phyloP scores from a whole-genome alignment of 2,329 filamentous ascomycete species.

The Aspergillus carbonarius region DNA sequence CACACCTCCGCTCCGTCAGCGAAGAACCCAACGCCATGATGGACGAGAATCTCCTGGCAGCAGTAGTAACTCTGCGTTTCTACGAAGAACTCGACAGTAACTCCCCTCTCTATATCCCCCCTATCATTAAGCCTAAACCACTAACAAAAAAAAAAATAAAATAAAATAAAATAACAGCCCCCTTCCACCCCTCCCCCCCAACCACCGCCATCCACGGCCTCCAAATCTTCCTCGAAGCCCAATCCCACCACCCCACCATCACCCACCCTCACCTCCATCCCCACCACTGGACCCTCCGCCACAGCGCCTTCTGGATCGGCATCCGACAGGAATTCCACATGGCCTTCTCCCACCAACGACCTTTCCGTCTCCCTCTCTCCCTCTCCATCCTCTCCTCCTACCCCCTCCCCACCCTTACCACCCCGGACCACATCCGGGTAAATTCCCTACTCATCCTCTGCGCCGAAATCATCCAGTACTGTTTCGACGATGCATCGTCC shows the following conservation, averaged over 20 bases:
- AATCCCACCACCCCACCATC: background rate
- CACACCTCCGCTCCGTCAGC: slow-evolving; percentile 35
- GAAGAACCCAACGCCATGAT: slow-evolving; percentile 3
- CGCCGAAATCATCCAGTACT: slow-evolving; percentile 60
- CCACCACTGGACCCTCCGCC: slow-evolving; percentile 8
- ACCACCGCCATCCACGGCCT: slow-evolving; percentile 22
- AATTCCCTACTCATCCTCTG: slow-evolving; percentile 61
- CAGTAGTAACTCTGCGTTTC: slow-evolving; percentile 42
- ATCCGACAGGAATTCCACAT: slow-evolving; percentile 50
- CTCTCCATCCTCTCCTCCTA: background rate
- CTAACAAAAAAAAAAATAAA: background rate
- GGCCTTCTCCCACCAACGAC: slow-evolving; percentile 39
- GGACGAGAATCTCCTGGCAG: slow-evolving; percentile 33
- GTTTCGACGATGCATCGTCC: slow-evolving; percentile 51
- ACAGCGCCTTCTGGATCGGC: slow-evolving; percentile 18
- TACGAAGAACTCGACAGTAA: slow-evolving; percentile 43
- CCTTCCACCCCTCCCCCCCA: slow-evolving; percentile 20
- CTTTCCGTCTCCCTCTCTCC: slow-evolving; percentile 19
- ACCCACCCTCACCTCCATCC: slow-evolving; percentile 9
- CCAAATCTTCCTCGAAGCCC: slow-evolving; percentile 27
- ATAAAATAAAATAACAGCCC: too few species aligned
- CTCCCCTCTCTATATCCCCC: too few species aligned
- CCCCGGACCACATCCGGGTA: slow-evolving; percentile 31
- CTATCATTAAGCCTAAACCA: background rate
- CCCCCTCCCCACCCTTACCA: background rate